Percentiles rank a stretch among this genome's conserved stretches.
Evolutionary conservation across 805 yeast species (phyloP).

Genomic region (Yamadazyma insecticola): DNA sequence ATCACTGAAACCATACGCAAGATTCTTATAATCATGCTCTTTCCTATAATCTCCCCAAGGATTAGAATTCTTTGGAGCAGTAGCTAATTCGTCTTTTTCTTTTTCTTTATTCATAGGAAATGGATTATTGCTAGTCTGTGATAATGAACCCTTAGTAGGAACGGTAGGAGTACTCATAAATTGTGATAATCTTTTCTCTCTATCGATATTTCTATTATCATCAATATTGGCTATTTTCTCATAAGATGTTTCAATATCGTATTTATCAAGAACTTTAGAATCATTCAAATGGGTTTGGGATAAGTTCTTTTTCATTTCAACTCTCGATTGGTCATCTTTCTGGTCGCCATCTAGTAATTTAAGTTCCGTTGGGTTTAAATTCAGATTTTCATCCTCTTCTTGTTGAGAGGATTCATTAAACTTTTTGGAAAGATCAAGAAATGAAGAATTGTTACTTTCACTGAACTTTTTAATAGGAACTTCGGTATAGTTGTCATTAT

Average conservation of each 20-base stretch:
- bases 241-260: no score
- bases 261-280: no score
- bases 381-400: neutral
- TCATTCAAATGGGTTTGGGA: no score
- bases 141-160: no score
- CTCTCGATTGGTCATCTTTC: no score
- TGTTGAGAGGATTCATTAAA: neutral
- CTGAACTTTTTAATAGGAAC: constrained; percentile 2
- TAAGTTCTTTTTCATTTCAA: no score
- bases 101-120: neutral
- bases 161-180: neutral
- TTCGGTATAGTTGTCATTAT: neutral
- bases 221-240: no score
- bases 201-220: no score
- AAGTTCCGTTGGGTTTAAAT: neutral
- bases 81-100: constrained; percentile 5
- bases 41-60: constrained; percentile 32
- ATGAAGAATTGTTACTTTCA: constrained; percentile 10
- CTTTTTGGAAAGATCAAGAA: constrained; percentile 2
- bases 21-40: neutral
- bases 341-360: constrained; percentile 1
- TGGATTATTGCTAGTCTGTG: neutral
- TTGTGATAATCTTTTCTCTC: neutral
- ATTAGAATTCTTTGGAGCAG: constrained; percentile 12
- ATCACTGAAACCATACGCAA: neutral